phyloP scores from a whole-genome alignment of 2,329 filamentous ascomycete genomes.

The Aspergillus felis region DNA sequence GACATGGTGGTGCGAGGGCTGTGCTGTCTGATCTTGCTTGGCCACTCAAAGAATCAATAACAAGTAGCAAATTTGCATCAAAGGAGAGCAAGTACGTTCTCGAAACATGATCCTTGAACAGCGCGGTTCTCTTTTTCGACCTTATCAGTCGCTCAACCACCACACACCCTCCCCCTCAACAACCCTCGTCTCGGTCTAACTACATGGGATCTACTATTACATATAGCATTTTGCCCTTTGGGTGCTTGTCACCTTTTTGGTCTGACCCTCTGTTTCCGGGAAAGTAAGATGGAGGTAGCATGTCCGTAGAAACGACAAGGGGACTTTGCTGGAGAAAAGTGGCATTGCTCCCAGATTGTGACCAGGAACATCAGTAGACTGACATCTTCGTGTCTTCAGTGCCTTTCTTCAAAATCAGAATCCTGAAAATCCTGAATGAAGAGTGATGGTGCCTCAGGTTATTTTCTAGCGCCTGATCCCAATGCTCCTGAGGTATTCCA shows the following conservation, averaged over 20 bases:
- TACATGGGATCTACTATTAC: neutral
- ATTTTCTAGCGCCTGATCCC: neutral
- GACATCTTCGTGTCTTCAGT: neutral
- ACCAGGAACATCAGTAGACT: neutral
- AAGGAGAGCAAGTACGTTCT: neutral
- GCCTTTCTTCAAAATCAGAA: neutral
- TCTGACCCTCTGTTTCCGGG: neutral
- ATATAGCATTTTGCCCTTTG: neutral
- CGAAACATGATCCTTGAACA: too few relatives aligned
- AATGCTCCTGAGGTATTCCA: too few relatives aligned
- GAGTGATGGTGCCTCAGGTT: neutral
- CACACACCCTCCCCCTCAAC: too few relatives aligned
- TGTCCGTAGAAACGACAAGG: neutral
- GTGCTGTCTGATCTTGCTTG: neutral
- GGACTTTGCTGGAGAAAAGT: neutral
- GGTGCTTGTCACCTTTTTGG: neutral
- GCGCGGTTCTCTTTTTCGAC: neutral
- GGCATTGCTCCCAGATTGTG: neutral
- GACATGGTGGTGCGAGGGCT: conserved; percentile 5
- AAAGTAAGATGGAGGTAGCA: neutral
- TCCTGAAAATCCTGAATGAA: neutral
- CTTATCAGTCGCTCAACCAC: too few relatives aligned
- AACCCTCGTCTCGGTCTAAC: neutral
- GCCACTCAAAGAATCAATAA: neutral
- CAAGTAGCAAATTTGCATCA: neutral